Evolutionary conservation across 2,329 filamentous ascomycete species (phyloP), one percentile per base, ranked within the genome.

Genomic region (Fusarium torreyae): DNA sequence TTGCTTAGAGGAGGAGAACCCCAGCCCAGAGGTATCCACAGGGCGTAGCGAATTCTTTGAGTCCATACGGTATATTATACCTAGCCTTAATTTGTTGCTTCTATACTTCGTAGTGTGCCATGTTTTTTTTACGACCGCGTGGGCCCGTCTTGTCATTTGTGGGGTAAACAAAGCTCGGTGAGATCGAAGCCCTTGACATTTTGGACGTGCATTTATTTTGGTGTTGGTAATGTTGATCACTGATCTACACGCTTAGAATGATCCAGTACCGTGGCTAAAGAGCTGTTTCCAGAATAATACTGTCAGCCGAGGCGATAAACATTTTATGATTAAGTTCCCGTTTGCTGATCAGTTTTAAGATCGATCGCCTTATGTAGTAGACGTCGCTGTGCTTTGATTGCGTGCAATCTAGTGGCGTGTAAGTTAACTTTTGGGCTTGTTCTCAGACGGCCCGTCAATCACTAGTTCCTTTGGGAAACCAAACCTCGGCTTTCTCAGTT

Each of bases 301-400:
- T 36, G 40, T 17, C 42, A 44, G 8, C 42, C 17, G 42, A 44
- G 42, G 15, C 14, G 28, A 9, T 20, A 43, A 43, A 22, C 20
- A 24, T 24, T 43, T 20, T 8, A 6, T 6, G 13, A 24, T n/a
- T n/a, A 11, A 9, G 22, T 17, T 31, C 7, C 31, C 34, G 33
- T 56, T 44, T 49, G 51, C 31, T 44, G 20, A 49, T 60, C 34
- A 55, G n/a, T 44, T 42, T 56, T 43, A 31, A 48, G 43, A 20
- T 28, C 20, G 33, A 15, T 28, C 38, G 31, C 33, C 31, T 53
- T 46, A 24, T 7, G 22, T 24, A 24, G 22, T 24, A 42, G 39
- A 56, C 28, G 31, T 45, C 20, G n/a, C 39, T 40, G 46, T 43
- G 20, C 18, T 39, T 20, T 49, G 54, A n/a, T 15, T 26, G 33